Evolutionary conservation across 768 basidiomycete species (phyloP), one percentile per base, ranked within the genome.

Genomic region (Phlebiopsis gigantea): DNA sequence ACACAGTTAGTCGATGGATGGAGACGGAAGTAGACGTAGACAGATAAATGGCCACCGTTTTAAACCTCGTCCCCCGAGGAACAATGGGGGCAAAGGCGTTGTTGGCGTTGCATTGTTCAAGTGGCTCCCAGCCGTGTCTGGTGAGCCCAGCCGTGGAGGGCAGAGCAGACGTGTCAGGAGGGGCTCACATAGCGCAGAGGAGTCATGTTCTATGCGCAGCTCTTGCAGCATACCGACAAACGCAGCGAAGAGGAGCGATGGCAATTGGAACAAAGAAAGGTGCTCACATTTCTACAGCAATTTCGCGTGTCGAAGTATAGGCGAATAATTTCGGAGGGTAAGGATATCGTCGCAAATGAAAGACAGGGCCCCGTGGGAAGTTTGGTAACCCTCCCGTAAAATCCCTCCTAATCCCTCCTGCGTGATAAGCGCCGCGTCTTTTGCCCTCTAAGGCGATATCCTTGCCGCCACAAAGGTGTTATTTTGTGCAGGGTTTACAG

Each of bases 221-320:
- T 10, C 8, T 39, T 9, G 31, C 31, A 6, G 14, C 31, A 34
- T 34, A 39, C 8, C 34, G 34, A 39, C 34, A 39, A 9, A 39
- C 34, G 17, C 34, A 9, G 8, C 34, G 12, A 39, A 17, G 34
- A 9, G 34, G 34, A 12, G 15, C 25, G 30, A 25, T 41, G 50
- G 31, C 31, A 51, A 31, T 41, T 51, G 19, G 49, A 28, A 43
- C 22, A 50, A 49, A 46, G 45, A 45, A 57, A 24, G 21, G 25
- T 48, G 47, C 55, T 56, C 55, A 56, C 55, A 56, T 47, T 56
- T 56, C 29, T 34, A 28, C 24, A 50, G 31, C 41, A 57, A 57
- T 52, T 57, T 51, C 49, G 22, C 30, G 45, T n/a, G 56, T 44
- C 43, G 56, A 48, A 34, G 51, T 53, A 34, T 34, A 14, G 55